Base-by-base conservation (phyloP, 139 green algal genomes). In the Closterium sp. region DNA sequence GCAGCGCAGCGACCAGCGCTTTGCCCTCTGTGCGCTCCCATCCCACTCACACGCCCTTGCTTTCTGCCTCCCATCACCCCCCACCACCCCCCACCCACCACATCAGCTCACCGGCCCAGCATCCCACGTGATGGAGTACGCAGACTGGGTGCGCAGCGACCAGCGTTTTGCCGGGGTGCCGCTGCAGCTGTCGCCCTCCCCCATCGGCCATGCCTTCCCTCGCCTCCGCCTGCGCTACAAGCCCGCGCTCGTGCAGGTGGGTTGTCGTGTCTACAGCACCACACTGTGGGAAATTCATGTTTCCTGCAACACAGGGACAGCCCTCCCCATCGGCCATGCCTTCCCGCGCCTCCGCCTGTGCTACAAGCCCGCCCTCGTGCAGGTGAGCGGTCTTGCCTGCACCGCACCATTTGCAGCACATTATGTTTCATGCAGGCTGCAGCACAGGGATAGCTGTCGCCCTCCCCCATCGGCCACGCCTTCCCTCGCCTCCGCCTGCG, bases 81-180 rank as follows among this genome's bases (percentile, higher is more conserved):
- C 11, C 45, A 70, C 11, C 45, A 2, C 6, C 45, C 45, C 6
- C 45, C 45, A 17, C 45, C 45, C 45, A 70, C 45, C 45, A 17
- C 11, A 2, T 17, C 92, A 94, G 91, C 28, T 92, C 88, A 95
- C 91, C 73, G 91, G 93, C 22, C 88, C 50, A 10, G 29, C 73
- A 9, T 32, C 85, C 13, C 88, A 94, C 34, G 91, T 89, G n/a
- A 28, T 91, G 42, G 93, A 29, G 32, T 95, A 95, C 31, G 34
- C 30, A 13, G 87, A 94, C 4, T 95, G 86, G 86, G 86, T 95
- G 70, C 31, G 34, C 30, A 79, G 93, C 29, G 95, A 97, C 87
- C 92, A 95, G 0, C 89, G 95, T 0, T 99, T 98, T 85, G 21
- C 27, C 30, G 85, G 70, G 28, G 86, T 95, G 88, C 91, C 42